These are phyloP conservation scores for Aspergillus candidus DNA, from an alignment of 2,329 filamentous ascomycete species.

Conservation along the genomic window DNA sequence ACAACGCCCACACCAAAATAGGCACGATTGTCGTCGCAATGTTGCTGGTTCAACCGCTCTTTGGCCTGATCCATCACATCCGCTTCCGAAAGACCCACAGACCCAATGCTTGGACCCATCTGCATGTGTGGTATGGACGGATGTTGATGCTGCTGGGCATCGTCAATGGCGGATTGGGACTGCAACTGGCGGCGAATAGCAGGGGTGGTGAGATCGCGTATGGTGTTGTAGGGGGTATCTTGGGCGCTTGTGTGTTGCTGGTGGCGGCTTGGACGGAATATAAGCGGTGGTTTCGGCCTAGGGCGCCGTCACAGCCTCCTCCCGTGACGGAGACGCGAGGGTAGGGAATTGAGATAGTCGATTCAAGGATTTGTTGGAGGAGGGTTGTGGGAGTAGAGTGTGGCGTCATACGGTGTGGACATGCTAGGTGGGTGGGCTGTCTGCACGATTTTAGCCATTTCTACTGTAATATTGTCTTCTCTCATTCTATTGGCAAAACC, in stretches of 20 bases:
- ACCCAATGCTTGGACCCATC: constrained; percentile 6
- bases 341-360: too few relatives aligned
- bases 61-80: constrained; percentile 23
- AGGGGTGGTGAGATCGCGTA: constrained; percentile 9
- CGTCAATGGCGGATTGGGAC: constrained; percentile 47
- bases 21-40: constrained; percentile 24
- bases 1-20: constrained; percentile 24
- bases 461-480: too few relatives aligned
- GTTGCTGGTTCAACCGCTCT: constrained; percentile 25
- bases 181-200: constrained; percentile 37
- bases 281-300: too few relatives aligned
- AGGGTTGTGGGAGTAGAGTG: too few relatives aligned
- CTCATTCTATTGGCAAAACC: too few relatives aligned
- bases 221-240: constrained; percentile 7
- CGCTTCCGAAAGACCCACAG: constrained; percentile 16
- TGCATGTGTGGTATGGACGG: constrained; percentile 42
- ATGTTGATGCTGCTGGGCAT: constrained; percentile 44
- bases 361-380: too few relatives aligned
- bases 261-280: too few relatives aligned
- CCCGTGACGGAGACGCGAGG: too few relatives aligned
- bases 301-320: too few relatives aligned
- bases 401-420: too few relatives aligned
- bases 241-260: constrained; percentile 3
- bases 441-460: too few relatives aligned
- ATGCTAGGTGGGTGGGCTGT: too few relatives aligned